Conservation (phyloP, 2,329 filamentous ascomycete species). For the Karstenula rhodostoma region DNA sequence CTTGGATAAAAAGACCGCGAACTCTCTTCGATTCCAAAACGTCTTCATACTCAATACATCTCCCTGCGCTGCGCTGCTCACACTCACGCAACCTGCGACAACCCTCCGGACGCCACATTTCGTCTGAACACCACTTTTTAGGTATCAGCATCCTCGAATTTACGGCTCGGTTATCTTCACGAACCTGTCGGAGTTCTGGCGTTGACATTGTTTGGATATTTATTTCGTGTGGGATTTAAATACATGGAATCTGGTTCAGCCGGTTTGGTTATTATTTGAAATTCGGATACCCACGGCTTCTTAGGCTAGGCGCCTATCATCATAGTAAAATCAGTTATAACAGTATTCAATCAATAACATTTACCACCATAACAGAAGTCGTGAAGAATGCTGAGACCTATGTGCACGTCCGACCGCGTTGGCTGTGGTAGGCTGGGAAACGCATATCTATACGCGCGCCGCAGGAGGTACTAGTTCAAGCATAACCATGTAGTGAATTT, state of each 20-base stretch:
- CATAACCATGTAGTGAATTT: too few relatives aligned
- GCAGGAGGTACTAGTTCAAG: neutral
- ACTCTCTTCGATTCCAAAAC: neutral
- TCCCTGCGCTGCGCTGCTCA: too few relatives aligned
- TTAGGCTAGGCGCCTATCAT: neutral
- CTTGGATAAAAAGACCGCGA: neutral
- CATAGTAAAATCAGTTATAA: neutral
- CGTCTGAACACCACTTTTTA: too few relatives aligned
- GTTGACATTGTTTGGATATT: neutral
- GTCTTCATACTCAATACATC: too few relatives aligned
- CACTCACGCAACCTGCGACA: neutral
- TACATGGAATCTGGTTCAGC: neutral
- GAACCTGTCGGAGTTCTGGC: too few relatives aligned
- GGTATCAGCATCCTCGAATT: too few relatives aligned
- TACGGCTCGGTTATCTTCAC: too few relatives aligned
- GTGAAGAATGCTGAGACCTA: neutral
- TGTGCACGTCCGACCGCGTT: neutral
- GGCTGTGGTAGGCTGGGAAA: neutral
- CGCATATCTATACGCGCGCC: neutral
- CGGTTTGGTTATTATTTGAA: neutral
- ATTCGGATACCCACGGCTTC: neutral
- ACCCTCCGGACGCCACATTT: too few relatives aligned
- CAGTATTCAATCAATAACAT: neutral
- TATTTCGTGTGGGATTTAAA: neutral
- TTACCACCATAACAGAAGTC: neutral